Evolutionary conservation across 2,329 filamentous ascomycete genomes (phyloP).

Genomic region (Cytospora piceae): DNA sequence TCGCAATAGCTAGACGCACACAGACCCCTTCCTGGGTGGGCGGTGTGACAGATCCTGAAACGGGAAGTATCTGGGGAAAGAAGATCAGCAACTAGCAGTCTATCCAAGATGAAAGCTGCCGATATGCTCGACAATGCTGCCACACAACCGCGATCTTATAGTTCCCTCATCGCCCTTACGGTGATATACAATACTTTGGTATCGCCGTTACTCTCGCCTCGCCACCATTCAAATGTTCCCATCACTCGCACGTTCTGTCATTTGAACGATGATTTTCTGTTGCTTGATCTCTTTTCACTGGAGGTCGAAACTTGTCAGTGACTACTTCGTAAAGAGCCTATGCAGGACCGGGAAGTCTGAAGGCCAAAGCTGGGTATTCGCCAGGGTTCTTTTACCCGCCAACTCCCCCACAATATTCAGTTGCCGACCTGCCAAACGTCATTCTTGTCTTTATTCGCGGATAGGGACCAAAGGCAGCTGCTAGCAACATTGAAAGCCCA

Average conservation of each 20-base stretch:
- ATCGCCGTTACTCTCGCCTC: neutral
- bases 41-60: neutral
- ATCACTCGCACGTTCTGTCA: neutral
- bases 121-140: neutral
- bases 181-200: neutral
- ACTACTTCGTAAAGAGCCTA: too few relatives aligned
- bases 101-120: neutral
- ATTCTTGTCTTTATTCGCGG: too few relatives aligned
- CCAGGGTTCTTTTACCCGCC: too few relatives aligned
- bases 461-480: too few relatives aligned
- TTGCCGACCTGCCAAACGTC: too few relatives aligned
- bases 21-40: neutral
- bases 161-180: neutral
- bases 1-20: neutral
- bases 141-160: neutral
- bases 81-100: neutral
- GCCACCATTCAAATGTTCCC: neutral
- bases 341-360: too few relatives aligned
- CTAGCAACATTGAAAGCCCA: neutral
- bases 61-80: neutral
- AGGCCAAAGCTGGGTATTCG: too few relatives aligned
- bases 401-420: too few relatives aligned
- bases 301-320: too few relatives aligned
- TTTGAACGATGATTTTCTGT: too few relatives aligned
- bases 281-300: too few relatives aligned